Evolutionary conservation across 371 early-diverging fungal genomes (phyloP).

Genomic region (Mortierella sp.): DNA sequence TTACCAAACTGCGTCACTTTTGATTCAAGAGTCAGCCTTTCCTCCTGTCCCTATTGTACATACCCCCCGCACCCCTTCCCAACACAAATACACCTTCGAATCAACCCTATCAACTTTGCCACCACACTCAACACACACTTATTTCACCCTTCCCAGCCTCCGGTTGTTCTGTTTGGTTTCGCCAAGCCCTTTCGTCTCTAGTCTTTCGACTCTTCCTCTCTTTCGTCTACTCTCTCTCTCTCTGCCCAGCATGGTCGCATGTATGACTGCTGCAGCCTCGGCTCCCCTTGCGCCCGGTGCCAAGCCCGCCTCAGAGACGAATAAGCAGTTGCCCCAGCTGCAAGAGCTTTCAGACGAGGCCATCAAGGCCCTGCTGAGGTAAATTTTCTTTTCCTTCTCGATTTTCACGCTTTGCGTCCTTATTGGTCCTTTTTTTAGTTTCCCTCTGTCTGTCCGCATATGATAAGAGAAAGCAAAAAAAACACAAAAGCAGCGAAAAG

Average conservation of each 20-base stretch:
- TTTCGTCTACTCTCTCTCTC: neutral
- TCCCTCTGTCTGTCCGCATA: neutral
- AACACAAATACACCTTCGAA: neutral
- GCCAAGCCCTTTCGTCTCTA: constrained; percentile 13
- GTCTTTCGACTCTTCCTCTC: constrained; percentile 6
- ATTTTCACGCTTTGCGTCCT: constrained; percentile 1
- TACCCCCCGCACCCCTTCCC: neutral
- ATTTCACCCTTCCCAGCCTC: neutral
- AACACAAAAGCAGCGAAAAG: neutral
- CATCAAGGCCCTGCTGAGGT: constrained; percentile 57
- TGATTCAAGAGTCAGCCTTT: neutral
- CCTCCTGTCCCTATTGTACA: constrained; percentile 6
- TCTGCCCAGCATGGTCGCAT: constrained; percentile 32
- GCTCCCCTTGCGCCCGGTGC: constrained; percentile 28
- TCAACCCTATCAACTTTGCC: neutral
- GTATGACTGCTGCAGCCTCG: constrained; percentile 44
- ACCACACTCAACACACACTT: constrained; percentile 4
- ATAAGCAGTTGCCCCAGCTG: constrained; percentile 37
- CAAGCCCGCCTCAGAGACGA: constrained; percentile 39
- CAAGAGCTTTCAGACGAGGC: constrained; percentile 56
- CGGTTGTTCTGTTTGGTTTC: constrained; percentile 8
- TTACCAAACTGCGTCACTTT: neutral
- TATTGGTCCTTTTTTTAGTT: constrained; percentile 24
- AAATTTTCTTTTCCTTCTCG: constrained; percentile 15
- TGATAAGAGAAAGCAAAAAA: neutral